A percentile compares a stretch with the other conserved stretches of the same genome.
These are phyloP conservation scores for Tolypocladium ophioglossoides DNA, from an alignment of 2,329 filamentous ascomycete genomes.

Conservation along the genomic window DNA sequence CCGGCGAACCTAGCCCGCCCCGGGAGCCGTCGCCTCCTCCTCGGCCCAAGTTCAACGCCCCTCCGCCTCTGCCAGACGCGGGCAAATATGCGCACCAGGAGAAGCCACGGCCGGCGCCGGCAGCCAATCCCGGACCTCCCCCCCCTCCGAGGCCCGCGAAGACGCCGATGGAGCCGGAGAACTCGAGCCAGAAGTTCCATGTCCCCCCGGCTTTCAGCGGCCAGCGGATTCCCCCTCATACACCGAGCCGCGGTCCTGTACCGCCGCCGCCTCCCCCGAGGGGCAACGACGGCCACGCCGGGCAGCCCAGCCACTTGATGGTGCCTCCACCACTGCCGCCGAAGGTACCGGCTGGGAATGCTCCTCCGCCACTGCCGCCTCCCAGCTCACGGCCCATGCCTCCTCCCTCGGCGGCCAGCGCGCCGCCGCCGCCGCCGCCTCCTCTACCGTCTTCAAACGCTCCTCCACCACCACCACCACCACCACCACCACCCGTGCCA, in stretches of 20 bases:
- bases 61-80: slow-evolving; percentile 80
- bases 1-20: slow-evolving; percentile 59
- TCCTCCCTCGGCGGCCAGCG: slow-evolving; percentile 35
- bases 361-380: slow-evolving; percentile 41
- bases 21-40: slow-evolving; percentile 50
- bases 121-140: slow-evolving; percentile 19
- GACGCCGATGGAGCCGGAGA: slow-evolving; percentile 54
- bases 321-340: slow-evolving; percentile 35
- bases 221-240: slow-evolving; percentile 62
- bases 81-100: slow-evolving; percentile 66
- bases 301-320: slow-evolving; percentile 11
- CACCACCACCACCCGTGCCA: slow-evolving; percentile 23
- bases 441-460: slow-evolving; percentile 30
- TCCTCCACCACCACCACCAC: slow-evolving; percentile 34
- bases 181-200: slow-evolving; percentile 48
- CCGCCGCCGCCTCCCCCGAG: slow-evolving; percentile 59
- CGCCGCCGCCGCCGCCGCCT: slow-evolving; percentile 27
- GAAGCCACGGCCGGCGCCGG: slow-evolving; percentile 14
- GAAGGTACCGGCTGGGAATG: slow-evolving; percentile 31
- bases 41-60: slow-evolving; percentile 66
- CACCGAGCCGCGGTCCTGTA: slow-evolving; percentile 58
- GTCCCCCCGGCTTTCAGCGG: slow-evolving; percentile 74
- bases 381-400: slow-evolving; percentile 40
- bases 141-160: slow-evolving; percentile 47
- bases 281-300: slow-evolving; percentile 16